Base-by-base conservation (phyloP, 164 flowering plant species). In the Kingdonia uniflora region DNA sequence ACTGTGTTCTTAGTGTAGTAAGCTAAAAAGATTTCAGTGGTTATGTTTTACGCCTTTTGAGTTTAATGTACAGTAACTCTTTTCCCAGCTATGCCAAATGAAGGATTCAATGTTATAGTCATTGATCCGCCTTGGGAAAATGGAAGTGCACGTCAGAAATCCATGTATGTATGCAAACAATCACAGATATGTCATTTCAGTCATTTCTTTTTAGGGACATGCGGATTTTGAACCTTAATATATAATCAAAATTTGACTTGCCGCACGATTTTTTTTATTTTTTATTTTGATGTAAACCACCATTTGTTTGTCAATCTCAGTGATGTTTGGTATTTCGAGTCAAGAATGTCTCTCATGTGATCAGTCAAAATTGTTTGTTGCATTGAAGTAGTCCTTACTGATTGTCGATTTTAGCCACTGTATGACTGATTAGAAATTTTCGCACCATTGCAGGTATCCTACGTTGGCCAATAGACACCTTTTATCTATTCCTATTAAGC, bases 111-210 rank as follows among this genome's bases (percentile, higher is more conserved):
- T 67, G 79, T 92, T 35, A 87, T 92, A 42, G 73, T 88, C 29
- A 66, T 88, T 35, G 96, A 92, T 77, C 98, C 98, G 24, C 98
- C 98, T 6, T 92, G 98, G 98, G 98, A 88, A 66, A 92, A 85
- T 64, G 72, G 78, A 73, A 85, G 94, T 68, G 98, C 92, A 38
- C 73, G 49, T 52, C 95, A 86, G 60, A 92, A 88, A 58, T 72
- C 69, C 8, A 54, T 60, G 98, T 84, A 74, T 29, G 82, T 59
- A 24, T 16, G 35, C 4, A 29, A n/a, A n/a, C n/a, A n/a, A n/a
- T n/a, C 8, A 29, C 35, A 29, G 6, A 29, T 29, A 29, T 29
- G 8, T 29, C 35, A 29, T 29, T 29, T 29, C 35, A 29, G 35
- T 29, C 35, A 29, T 29, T 29, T 4, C 4, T 29, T 29, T 29